Percentiles rank a stretch among this genome's conserved stretches.
Conservation (phyloP, 73 alveolate genomes). For the Tetrahymena thermophila region DNA sequence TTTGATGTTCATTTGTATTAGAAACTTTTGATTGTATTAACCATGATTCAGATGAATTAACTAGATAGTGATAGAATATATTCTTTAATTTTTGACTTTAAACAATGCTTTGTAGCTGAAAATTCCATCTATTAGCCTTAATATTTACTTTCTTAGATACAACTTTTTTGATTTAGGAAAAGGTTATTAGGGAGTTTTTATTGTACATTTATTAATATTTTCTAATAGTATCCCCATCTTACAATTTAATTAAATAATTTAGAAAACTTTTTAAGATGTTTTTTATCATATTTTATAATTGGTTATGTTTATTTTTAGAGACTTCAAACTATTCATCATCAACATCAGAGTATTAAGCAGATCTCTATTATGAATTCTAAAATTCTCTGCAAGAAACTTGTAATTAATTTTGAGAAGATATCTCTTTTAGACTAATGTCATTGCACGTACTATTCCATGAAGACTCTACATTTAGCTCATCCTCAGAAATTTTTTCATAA, state of each 20-base stretch:
- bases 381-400: background rate
- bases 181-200: background rate
- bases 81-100: background rate
- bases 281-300: background rate
- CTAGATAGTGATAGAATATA: background rate
- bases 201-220: background rate
- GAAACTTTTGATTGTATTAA: background rate
- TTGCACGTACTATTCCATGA: background rate
- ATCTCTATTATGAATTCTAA: no score
- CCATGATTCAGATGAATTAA: background rate
- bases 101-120: background rate
- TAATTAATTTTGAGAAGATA: no score
- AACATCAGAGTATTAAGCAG: background rate
- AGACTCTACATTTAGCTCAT: background rate
- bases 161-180: background rate
- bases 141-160: background rate
- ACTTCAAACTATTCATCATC: background rate
- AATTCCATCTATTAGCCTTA: background rate
- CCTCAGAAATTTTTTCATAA: background rate
- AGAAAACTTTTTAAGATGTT: background rate
- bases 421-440: background rate
- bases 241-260: background rate
- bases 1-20: background rate
- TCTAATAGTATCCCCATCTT: background rate
- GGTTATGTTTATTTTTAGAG: background rate